Base-by-base conservation (phyloP, 208 protist species). In the Porcisia deanei region DNA sequence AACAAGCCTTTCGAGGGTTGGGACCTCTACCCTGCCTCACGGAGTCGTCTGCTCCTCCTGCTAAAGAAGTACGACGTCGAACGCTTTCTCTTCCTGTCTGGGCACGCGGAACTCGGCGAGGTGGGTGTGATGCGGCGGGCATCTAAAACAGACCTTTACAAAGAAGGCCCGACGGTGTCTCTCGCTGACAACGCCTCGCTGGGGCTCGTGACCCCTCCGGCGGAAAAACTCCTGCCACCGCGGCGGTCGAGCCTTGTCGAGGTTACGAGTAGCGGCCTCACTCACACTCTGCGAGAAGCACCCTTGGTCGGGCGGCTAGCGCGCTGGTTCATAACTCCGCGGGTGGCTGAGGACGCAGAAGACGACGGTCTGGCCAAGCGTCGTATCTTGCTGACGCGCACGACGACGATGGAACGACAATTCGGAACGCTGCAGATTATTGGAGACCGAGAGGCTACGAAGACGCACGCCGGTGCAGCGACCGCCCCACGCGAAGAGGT, bases 31-130 rank as follows among this genome's bases (percentile, higher is more conserved):
- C 89, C 88, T 0, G 53, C 64, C 64, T 89, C 87, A 0, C 88
- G 90, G 18, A 76, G 73, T 9, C 78, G 84, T 10, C 85, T 97
- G 53, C 83, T 94, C 41, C 59, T 73, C 6, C 77, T 96, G 18
- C 72, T 96, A 3, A 84, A 83, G 61, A 73, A 75, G 39, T 81
- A 88, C 72, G 43, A 79, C 6, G 82, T 82, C 30, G 75, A 76
- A 22, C 85, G 91, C 37, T 80, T 94, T 43, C 20, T 95, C 4
- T 94, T 97, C 70, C 43, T 97, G 34, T 91, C 86, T 37, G 94
- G 94, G 10, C 88, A 97, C 80, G 89, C 91, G 6, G 89, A 95
- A 47, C 8, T 87, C 1, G 89, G 88, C 16, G 93, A 97, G 84
- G 58, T 94, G 34, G 88, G 87, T 16, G 72, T 86, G 37, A 72